Evolutionary conservation across 441 rosid genomes (phyloP).

Genomic region (Corymbia citriodora): DNA sequence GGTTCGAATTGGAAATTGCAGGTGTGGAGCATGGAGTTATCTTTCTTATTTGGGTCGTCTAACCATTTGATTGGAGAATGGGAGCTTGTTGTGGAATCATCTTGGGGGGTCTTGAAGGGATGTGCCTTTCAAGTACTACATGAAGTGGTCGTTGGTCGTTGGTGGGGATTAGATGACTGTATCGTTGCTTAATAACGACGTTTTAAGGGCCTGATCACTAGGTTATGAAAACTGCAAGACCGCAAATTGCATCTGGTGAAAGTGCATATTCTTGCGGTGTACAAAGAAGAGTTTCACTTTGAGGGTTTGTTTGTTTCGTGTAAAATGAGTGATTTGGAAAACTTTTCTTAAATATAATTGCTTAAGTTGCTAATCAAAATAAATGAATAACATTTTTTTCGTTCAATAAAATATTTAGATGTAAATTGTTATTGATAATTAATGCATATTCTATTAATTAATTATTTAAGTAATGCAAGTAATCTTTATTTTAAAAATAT

Average conservation of each 20-base stretch:
- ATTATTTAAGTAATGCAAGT: background rate
- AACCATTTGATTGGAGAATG: background rate
- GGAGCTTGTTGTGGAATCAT: background rate
- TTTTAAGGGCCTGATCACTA: background rate
- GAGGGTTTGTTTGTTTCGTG: background rate
- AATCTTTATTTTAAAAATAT: background rate
- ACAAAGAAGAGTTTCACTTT: background rate
- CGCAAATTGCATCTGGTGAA: background rate
- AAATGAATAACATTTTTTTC: background rate
- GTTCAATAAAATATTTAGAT: accelerated
- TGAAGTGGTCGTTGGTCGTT: background rate
- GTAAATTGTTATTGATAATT: background rate
- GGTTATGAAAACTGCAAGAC: background rate
- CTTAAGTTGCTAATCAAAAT: background rate
- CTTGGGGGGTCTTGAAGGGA: background rate
- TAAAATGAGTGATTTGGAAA: background rate
- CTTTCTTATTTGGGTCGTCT: background rate
- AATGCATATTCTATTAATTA: accelerated
- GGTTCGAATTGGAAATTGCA: background rate
- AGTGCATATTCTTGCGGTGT: background rate
- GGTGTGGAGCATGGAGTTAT: background rate
- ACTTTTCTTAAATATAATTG: background rate
- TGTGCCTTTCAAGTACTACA: background rate
- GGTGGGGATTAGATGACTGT: background rate
- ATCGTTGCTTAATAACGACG: background rate